Evolutionary conservation across 495 filamentous ascomycete species (phyloP).

Genomic region (Aspergillus incahuasiensis): DNA sequence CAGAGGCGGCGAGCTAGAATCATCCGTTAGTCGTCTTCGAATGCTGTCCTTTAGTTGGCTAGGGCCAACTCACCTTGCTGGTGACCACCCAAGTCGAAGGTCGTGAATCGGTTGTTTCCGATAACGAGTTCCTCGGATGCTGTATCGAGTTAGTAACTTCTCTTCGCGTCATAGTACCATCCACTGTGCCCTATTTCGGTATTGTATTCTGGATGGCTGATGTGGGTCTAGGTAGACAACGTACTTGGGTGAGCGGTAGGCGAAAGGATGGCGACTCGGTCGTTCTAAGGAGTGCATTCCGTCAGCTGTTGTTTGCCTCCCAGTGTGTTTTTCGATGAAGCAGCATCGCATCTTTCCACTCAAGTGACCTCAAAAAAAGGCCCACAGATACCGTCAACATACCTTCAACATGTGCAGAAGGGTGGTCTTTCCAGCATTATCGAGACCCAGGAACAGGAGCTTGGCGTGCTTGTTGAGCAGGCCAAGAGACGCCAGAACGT

Average conservation of each 20-base stretch:
- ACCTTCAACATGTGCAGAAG: conserved; percentile 91
- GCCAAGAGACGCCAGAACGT: conserved; percentile 84
- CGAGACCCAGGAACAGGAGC: conserved; percentile 88
- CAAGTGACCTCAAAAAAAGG: not conserved
- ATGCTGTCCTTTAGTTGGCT: not conserved
- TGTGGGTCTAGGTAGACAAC: conserved; percentile 26
- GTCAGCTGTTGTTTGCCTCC: conserved; percentile 13
- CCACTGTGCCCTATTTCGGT: not conserved
- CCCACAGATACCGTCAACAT: conserved; percentile 24
- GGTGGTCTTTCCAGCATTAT: conserved; percentile 98
- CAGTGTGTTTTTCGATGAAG: not conserved
- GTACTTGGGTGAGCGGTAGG: conserved; percentile 86
- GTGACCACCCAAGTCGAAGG: conserved; percentile 96
- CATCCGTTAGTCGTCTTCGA: not conserved
- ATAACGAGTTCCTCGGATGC: conserved; percentile 95
- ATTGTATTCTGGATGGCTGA: not conserved
- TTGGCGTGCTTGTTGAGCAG: conserved; percentile 96
- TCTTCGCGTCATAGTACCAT: not conserved
- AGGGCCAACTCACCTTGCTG: conserved; percentile 68
- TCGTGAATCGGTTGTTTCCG: conserved; percentile 94
- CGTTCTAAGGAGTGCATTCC: conserved; percentile 54
- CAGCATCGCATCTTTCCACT: not conserved
- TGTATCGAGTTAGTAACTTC: conserved; percentile 30
- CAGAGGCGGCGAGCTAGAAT: conserved; percentile 82
- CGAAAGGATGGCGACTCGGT: conserved; percentile 88